Base-by-base conservation (phyloP, 2,329 filamentous ascomycete species). In the Fusarium dlaminii region DNA sequence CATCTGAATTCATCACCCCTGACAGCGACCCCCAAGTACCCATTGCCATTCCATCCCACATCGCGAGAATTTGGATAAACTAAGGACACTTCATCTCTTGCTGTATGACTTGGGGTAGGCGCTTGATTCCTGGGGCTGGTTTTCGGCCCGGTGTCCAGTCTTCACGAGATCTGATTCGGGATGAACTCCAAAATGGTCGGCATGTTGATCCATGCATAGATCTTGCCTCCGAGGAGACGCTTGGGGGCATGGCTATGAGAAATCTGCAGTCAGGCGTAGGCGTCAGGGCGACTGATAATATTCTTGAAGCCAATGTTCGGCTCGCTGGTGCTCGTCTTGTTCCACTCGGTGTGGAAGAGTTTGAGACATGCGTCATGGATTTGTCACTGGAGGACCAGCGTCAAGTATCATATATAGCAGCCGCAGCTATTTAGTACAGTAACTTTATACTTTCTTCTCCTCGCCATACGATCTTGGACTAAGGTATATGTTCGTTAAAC, bases 61-160 rank as follows among this genome's bases (percentile, higher is more conserved):
- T 11, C 15, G 0, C 11, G 11, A 30, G 29, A 30, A 5, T 17
- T 17, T 12, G 14, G 10, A 3, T n/a, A 6, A 18, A n/a, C 4
- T 0, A 30, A 30, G 2, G 20, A 5, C 7, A 18, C 1, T 5
- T 13, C 11, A 17, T 6, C 17, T 30, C 29, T 30, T 49, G 7
- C 11, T 6, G 5, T n/a, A 6, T n/a, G 10, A 6, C 3, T 30
- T 17, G 2, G 3, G 10, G 13, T 6, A n/a, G 0, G 14, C 30
- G 3, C 8, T n/a, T 5, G 3, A 7, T 15, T 49, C 29, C 46
- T 30, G 17, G 29, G 5, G 29, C 4, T n/a, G 46, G 10, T 15
- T 9, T n/a, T 49, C 29, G 0, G 14, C 46, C 20, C 7, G 13
- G 14, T n/a, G 7, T 17, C 14, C 14, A n/a, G 29, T 49, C 46